phyloP scores from a whole-genome alignment of 805 yeast species.

The Teunomyces barrocoloradensis region DNA sequence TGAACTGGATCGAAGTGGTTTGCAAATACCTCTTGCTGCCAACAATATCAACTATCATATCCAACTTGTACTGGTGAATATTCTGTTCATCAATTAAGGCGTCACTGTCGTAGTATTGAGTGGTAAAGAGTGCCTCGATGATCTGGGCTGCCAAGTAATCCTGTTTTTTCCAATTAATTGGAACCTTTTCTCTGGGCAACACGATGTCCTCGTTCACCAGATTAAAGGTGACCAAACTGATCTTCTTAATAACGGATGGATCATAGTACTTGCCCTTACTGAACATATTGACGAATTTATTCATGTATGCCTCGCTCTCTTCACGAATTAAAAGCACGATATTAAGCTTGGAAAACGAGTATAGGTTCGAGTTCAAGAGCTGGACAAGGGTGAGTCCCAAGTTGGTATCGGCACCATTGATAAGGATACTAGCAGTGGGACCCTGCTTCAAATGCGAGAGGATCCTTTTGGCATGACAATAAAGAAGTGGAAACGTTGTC shows the following conservation, averaged over 20 bases:
- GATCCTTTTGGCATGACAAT: conserved; percentile 38
- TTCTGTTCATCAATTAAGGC: conserved; percentile 16
- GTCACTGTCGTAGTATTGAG: conserved; percentile 18
- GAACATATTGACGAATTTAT: conserved; percentile 16
- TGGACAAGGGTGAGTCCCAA: conserved; percentile 38
- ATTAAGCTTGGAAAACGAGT: conserved; percentile 24
- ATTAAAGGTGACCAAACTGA: conserved; percentile 33
- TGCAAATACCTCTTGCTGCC: conserved; percentile 41
- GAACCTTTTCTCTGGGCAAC: conserved; percentile 33
- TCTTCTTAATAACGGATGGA: conserved; percentile 18
- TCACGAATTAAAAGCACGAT: conserved; percentile 32
- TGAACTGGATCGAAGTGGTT: conserved; percentile 23
- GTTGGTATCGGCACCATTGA: conserved; percentile 44
- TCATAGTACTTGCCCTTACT: conserved; percentile 18
- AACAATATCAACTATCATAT: conserved; percentile 36
- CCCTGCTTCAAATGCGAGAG: conserved; percentile 22
- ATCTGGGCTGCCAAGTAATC: conserved; percentile 38
- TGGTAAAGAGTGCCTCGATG: conserved; percentile 29
- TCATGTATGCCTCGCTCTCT: conserved; percentile 15
- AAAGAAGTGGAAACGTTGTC: conserved; percentile 30
- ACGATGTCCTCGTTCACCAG: conserved; percentile 32
- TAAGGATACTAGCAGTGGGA: conserved; percentile 28
- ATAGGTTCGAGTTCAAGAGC: conserved; percentile 26
- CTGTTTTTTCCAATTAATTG: conserved; percentile 36
- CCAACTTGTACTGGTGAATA: conserved; percentile 28